Conservation (phyloP, 352 stramenopile species). For the Globisporangium heterothallicum region DNA sequence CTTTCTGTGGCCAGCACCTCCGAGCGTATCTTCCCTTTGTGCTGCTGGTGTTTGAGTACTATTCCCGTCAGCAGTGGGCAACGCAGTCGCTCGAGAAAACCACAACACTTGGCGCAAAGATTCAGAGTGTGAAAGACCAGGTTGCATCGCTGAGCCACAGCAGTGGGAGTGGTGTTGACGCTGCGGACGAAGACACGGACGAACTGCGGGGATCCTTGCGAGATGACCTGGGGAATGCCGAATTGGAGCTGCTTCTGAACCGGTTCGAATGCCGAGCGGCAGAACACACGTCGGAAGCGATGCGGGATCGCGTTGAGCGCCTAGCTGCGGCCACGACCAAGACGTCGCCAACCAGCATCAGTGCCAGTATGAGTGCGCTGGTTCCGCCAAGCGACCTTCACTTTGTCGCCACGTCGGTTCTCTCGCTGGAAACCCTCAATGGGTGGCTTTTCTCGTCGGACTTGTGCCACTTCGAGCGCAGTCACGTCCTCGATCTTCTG, state of each 20-base stretch:
- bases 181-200: background rate
- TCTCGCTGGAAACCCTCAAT: slow-evolving; percentile 7
- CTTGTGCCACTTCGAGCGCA: slow-evolving; percentile 8
- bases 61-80: slow-evolving; percentile 24
- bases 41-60: slow-evolving; percentile 23
- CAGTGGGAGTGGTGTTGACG: background rate
- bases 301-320: slow-evolving; percentile 10
- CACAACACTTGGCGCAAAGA: slow-evolving; percentile 19
- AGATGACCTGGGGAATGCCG: background rate
- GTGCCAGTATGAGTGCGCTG: background rate
- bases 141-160: slow-evolving; percentile 1
- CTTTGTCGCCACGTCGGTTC: background rate
- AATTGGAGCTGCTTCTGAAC: slow-evolving; percentile 25
- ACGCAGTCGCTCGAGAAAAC: slow-evolving; percentile 17
- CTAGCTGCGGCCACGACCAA: background rate
- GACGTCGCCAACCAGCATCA: background rate
- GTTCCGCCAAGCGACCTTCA: slow-evolving; percentile 7
- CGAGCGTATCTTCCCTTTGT: slow-evolving; percentile 10
- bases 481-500: slow-evolving; percentile 9
- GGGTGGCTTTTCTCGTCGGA: slow-evolving; percentile 20
- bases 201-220: slow-evolving; percentile 4
- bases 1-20: no score
- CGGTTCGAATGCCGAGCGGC: slow-evolving; percentile 29
- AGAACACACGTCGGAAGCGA: slow-evolving; percentile 20
- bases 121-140: slow-evolving; percentile 15